Conservation (phyloP, 176 grass and related monocot genomes). For the Eleusine coracana region DNA sequence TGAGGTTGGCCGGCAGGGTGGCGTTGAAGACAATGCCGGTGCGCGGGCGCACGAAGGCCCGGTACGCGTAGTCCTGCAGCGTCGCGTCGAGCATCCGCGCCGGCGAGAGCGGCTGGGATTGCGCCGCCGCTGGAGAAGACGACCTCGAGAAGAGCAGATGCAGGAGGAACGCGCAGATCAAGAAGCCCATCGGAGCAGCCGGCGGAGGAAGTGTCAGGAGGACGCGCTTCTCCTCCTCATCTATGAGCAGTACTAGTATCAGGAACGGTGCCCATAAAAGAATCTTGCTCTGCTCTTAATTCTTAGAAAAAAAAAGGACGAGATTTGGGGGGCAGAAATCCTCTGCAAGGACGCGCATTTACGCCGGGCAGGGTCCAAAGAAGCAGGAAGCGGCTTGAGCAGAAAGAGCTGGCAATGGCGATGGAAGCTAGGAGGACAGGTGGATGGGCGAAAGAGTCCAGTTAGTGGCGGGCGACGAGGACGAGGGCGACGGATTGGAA, state of each 20-base stretch:
- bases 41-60: slow-evolving; percentile 52
- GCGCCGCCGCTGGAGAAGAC: background rate
- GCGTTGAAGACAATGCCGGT: slow-evolving; percentile 75
- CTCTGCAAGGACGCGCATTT: slow-evolving; percentile 48
- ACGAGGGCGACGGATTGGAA: background rate
- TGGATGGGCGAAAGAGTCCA: background rate
- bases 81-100: slow-evolving; percentile 59
- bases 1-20: slow-evolving; percentile 51
- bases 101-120: slow-evolving; percentile 27
- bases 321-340: slow-evolving; percentile 37
- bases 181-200: slow-evolving; percentile 34
- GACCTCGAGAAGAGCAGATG: slow-evolving; percentile 1
- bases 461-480: background rate
- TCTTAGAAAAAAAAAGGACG: background rate
- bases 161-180: slow-evolving; percentile 27
- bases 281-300: slow-evolving; percentile 24
- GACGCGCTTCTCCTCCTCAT: background rate
- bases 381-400: background rate
- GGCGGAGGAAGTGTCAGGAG: background rate
- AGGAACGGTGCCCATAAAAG: background rate
- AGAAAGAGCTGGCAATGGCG: slow-evolving; percentile 1
- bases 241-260: background rate
- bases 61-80: slow-evolving; percentile 80
- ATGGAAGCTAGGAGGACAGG: slow-evolving; percentile 17
- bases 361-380: slow-evolving; percentile 31